Evolutionary conservation across 2,329 filamentous ascomycete species (phyloP).

Genomic region (Zasmidium citrigriseum): DNA sequence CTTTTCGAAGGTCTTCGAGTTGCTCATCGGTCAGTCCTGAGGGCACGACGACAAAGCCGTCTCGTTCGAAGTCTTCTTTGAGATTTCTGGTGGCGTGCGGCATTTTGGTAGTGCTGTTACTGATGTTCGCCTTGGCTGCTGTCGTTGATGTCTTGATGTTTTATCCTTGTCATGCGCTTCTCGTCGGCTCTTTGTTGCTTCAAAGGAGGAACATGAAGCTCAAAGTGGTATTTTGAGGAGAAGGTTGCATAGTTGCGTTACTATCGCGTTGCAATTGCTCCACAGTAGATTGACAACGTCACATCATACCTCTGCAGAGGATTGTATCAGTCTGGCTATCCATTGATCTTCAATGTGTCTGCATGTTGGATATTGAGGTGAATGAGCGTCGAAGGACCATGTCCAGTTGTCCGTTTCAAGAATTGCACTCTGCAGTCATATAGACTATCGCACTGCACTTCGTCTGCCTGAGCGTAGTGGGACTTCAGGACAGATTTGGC

Average conservation of each 20-base stretch:
- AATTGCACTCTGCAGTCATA: too few species aligned
- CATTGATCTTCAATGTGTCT: too few species aligned
- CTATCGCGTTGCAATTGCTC: neutral
- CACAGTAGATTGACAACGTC: neutral
- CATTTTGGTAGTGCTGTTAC: neutral
- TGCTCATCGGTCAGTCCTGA: slow-evolving; percentile 60
- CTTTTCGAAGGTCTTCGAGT: slow-evolving; percentile 61
- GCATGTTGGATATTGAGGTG: too few species aligned
- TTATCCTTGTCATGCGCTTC: neutral
- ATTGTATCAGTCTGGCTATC: neutral
- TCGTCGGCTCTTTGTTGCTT: too few species aligned
- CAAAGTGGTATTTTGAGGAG: neutral
- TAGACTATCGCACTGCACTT: too few species aligned
- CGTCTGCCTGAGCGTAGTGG: too few species aligned
- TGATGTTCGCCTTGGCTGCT: neutral
- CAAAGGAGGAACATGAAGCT: neutral
- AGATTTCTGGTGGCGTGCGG: slow-evolving; percentile 30
- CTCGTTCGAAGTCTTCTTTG: slow-evolving; percentile 59
- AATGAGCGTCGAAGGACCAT: too few species aligned
- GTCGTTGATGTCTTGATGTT: neutral
- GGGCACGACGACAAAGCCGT: slow-evolving; percentile 77
- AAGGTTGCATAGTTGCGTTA: neutral
- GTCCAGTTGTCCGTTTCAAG: too few species aligned
- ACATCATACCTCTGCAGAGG: neutral
- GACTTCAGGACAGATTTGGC: too few species aligned